A percentile compares a stretch with the other conserved stretches of the same genome.
phyloP scores from a whole-genome alignment of 768 basidiomycete genomes.

The Pilatotrama ljubarskyi region DNA sequence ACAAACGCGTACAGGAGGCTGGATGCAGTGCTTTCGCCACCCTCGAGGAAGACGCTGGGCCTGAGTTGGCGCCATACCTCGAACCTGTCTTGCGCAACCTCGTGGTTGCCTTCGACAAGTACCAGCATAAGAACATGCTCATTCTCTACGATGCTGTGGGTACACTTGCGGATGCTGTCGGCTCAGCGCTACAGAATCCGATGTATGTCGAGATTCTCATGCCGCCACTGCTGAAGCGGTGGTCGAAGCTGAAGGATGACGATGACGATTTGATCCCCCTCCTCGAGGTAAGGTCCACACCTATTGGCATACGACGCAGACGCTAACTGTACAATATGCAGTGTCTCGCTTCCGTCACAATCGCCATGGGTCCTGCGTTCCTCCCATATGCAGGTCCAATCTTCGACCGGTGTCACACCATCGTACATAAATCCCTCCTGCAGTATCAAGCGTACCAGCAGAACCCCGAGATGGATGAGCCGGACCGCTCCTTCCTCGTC shows the following conservation, averaged over 20 bases:
- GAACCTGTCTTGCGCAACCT: constrained; percentile 94
- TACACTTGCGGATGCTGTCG: constrained; percentile 96
- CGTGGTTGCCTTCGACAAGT: constrained; percentile 95
- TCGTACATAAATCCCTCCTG: constrained; percentile 81
- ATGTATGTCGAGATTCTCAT: constrained; percentile 92
- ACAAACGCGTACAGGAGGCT: constrained; percentile 98
- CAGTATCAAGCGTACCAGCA: constrained; percentile 88
- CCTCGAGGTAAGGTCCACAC: constrained; percentile 70
- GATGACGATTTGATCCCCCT: constrained; percentile 93
- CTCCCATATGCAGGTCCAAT: constrained; percentile 86
- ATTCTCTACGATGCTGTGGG: constrained; percentile 99
- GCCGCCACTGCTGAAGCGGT: constrained; percentile 89
- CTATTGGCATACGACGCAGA: neutral
- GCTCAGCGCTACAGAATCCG: constrained; percentile 80
- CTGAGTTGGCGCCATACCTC: constrained; percentile 87
- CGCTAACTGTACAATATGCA: constrained; percentile 32
- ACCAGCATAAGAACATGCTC: constrained; percentile 99
- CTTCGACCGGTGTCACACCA: constrained; percentile 85
- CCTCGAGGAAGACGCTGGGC: constrained; percentile 94
- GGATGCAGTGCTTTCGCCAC: constrained; percentile 99
- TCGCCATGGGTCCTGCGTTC: constrained; percentile 91
- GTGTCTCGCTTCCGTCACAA: constrained; percentile 97
- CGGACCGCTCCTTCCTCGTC: constrained; percentile 96
- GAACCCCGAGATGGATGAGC: constrained; percentile 89
- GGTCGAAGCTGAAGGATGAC: constrained; percentile 88